Conservation (phyloP, 2,329 filamentous ascomycete species). For the Laburnicola sp. region DNA sequence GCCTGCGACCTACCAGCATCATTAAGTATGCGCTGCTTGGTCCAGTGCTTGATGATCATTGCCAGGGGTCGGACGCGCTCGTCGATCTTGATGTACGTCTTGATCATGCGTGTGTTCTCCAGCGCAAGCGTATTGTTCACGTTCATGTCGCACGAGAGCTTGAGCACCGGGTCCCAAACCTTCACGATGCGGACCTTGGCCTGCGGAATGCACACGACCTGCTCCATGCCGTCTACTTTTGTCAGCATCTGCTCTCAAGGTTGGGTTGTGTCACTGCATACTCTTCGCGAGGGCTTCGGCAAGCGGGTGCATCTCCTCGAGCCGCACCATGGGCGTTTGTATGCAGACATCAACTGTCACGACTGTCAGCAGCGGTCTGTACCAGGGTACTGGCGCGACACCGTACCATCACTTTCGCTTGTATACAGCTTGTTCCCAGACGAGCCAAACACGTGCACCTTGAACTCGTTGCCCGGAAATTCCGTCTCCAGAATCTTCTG, state of each 20-base stretch:
- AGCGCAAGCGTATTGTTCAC: conserved; percentile 95
- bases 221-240: conserved; percentile 84
- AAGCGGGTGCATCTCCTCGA: conserved; percentile 89
- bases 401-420: conserved; percentile 89
- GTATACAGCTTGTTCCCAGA: conserved; percentile 94
- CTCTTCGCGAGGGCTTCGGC: conserved; percentile 82
- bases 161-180: conserved; percentile 93
- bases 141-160: conserved; percentile 94
- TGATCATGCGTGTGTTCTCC: conserved; percentile 97
- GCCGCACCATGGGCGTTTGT: conserved; percentile 81
- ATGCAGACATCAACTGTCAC: conserved; percentile 93
- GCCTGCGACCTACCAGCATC: conserved; percentile 75
- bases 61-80: conserved; percentile 86
- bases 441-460: conserved; percentile 94
- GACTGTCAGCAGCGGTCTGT: conserved; percentile 26
- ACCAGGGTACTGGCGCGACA: conserved; percentile 18
- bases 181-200: conserved; percentile 99
- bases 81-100: conserved; percentile 93
- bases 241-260: conserved; percentile 34
- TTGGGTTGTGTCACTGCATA: conserved; percentile 54
- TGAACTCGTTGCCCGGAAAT: conserved; percentile 89
- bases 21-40: conserved; percentile 86
- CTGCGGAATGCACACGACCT: conserved; percentile 89
- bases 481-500: conserved; percentile 84
- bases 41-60: conserved; percentile 99